phyloP scores from a whole-genome alignment of 2,329 filamentous ascomycete genomes.

The Aspergillus neoniger region DNA sequence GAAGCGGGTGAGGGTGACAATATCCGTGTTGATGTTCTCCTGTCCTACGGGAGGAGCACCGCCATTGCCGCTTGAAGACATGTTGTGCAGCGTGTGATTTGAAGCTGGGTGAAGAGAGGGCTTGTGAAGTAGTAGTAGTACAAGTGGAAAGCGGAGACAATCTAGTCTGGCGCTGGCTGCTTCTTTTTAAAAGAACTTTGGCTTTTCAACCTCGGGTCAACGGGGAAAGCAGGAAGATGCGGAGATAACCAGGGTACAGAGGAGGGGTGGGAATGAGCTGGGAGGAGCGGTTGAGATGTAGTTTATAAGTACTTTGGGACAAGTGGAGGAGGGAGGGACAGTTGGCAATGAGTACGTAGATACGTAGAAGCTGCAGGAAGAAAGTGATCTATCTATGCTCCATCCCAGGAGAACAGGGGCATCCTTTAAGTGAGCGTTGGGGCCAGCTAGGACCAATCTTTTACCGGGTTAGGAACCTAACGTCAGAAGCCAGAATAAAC shows the following conservation, averaged over 20 bases:
- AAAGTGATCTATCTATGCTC: slow-evolving; percentile 12
- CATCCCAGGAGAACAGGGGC: background rate
- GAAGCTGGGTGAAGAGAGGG: slow-evolving; percentile 5
- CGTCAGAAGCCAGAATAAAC: slow-evolving; percentile 10
- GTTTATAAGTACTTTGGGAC: slow-evolving; percentile 2
- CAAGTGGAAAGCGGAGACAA: slow-evolving; percentile 3
- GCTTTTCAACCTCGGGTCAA: slow-evolving; percentile 31
- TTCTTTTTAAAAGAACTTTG: slow-evolving; percentile 12
- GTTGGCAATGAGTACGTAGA: background rate
- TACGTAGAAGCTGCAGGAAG: slow-evolving; percentile 3
- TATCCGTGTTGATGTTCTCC: slow-evolving; percentile 92
- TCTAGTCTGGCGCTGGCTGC: slow-evolving; percentile 5
- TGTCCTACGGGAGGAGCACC: slow-evolving; percentile 56
- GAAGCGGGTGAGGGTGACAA: slow-evolving; percentile 92
- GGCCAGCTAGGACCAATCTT: slow-evolving; percentile 18
- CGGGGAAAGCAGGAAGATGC: slow-evolving; percentile 28
- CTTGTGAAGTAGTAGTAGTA: background rate
- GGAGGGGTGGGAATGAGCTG: background rate
- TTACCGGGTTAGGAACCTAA: slow-evolving; percentile 13
- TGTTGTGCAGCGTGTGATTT: slow-evolving; percentile 20
- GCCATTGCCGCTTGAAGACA: slow-evolving; percentile 45
- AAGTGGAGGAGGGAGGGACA: background rate
- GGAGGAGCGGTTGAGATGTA: slow-evolving; percentile 1
- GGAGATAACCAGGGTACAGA: background rate
- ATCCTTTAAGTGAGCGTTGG: slow-evolving; percentile 9